phyloP scores from a whole-genome alignment of 2,329 filamentous ascomycete genomes.

The Grosmannia penicillata region DNA sequence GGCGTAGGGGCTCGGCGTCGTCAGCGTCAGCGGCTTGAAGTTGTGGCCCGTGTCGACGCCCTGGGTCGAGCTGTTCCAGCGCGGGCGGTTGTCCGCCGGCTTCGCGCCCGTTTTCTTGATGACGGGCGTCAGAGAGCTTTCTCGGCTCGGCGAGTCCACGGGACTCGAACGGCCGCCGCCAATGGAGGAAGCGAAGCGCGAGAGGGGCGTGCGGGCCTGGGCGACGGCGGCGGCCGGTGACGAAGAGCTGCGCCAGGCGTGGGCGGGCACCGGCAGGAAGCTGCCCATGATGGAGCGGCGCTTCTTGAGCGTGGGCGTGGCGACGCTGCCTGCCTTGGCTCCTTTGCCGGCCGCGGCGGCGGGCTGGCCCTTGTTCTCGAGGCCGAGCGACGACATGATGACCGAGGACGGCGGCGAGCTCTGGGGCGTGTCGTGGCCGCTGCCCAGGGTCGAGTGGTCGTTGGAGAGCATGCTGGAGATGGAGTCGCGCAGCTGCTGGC shows the following conservation, averaged over 20 bases:
- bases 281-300: constrained; percentile 34
- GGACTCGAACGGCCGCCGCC: neutral
- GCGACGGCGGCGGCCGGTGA: constrained; percentile 19
- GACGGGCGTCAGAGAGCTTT: constrained; percentile 34
- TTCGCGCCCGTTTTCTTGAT: constrained; percentile 14
- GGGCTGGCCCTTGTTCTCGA: constrained; percentile 24
- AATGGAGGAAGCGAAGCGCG: constrained; percentile 12
- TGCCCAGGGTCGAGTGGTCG: constrained; percentile 57
- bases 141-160: constrained; percentile 19
- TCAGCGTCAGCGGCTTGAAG: constrained; percentile 47
- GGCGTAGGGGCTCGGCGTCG: constrained; percentile 43
- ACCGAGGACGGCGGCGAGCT: constrained; percentile 50
- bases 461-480: constrained; percentile 84
- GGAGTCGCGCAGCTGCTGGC: constrained; percentile 74
- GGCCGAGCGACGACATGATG: constrained; percentile 40
- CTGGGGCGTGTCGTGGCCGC: constrained; percentile 54
- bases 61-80: constrained; percentile 57
- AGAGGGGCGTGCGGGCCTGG: constrained; percentile 26
- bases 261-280: constrained; percentile 27
- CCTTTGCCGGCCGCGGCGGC: constrained; percentile 7
- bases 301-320: constrained; percentile 22
- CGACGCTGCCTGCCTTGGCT: constrained; percentile 6
- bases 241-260: constrained; percentile 32
- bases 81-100: constrained; percentile 42
- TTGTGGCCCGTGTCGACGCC: constrained; percentile 54